A percentile compares a stretch with the other conserved stretches of the same genome.
Evolutionary conservation across 2,329 filamentous ascomycete genomes (phyloP).

Genomic region (Nothophoma quercina): DNA sequence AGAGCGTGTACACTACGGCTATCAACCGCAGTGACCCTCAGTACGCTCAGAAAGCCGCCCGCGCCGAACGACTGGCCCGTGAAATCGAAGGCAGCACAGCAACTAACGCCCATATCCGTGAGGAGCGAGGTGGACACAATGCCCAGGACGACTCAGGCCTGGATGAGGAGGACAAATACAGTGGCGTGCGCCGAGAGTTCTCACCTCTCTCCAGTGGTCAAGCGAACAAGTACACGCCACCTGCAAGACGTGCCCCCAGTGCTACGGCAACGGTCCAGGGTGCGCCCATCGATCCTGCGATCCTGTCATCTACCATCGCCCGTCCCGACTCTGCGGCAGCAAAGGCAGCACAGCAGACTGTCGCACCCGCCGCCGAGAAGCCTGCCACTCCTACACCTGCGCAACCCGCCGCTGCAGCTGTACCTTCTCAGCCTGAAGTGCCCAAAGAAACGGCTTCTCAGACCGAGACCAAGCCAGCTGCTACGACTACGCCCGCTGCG

Average conservation of each 20-base stretch:
- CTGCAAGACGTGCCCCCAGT: conserved; percentile 81
- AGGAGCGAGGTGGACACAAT: conserved; percentile 79
- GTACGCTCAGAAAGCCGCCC: conserved; percentile 78
- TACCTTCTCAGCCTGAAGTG: conserved; percentile 24
- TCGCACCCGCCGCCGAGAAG: conserved; percentile 34
- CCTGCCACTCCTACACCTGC: conserved; percentile 16
- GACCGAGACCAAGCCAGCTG: conserved; percentile 27
- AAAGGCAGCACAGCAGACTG: conserved; percentile 33
- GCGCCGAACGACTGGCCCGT: conserved; percentile 79
- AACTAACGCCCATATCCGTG: conserved; percentile 82
- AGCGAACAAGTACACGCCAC: conserved; percentile 85
- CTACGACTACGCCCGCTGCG: conserved; percentile 28
- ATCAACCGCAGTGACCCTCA: conserved; percentile 86
- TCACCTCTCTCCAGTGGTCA: conserved; percentile 69
- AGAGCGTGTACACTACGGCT: conserved; percentile 90
- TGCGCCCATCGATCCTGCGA: conserved; percentile 83
- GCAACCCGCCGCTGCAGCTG: neutral
- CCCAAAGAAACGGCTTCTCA: conserved; percentile 27
- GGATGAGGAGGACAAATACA: conserved; percentile 97
- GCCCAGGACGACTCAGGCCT: conserved; percentile 69
- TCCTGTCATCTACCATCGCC: conserved; percentile 83
- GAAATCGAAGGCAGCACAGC: conserved; percentile 84
- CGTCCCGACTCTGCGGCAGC: conserved; percentile 52
- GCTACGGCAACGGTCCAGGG: conserved; percentile 76
- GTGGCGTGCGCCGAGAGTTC: conserved; percentile 81